Conservation (phyloP, 768 basidiomycete species). For the Boletus sp. region DNA sequence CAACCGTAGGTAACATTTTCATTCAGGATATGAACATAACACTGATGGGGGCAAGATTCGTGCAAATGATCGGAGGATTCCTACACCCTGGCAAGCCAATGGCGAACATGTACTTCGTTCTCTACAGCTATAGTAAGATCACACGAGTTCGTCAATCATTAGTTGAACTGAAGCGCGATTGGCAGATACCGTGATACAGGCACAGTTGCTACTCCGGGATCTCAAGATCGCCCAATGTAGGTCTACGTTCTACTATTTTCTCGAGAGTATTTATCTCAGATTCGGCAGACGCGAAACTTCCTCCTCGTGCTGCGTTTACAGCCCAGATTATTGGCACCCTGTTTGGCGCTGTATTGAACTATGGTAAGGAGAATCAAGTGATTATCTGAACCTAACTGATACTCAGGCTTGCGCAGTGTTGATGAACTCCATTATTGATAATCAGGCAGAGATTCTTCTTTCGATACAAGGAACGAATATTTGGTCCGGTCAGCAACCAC, state of each 20-base stretch:
- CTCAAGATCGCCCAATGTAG: conserved; percentile 43
- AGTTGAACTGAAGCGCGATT: conserved; percentile 30
- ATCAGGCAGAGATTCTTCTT: conserved; percentile 51
- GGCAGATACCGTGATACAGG: conserved; percentile 53
- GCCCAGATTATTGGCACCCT: conserved; percentile 48
- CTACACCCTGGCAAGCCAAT: conserved; percentile 39
- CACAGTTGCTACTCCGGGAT: conserved; percentile 52
- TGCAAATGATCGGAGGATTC: conserved; percentile 39
- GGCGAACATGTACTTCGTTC: conserved; percentile 43
- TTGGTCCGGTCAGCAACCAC: conserved; percentile 33
- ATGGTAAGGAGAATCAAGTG: conserved; percentile 50
- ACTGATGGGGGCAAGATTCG: conserved; percentile 21
- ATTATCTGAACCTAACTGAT: conserved; percentile 45
- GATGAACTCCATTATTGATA: conserved; percentile 57
- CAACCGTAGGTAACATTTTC: conserved; percentile 24
- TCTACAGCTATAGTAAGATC: conserved; percentile 47
- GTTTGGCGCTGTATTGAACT: conserved; percentile 36
- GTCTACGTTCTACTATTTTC: conserved; percentile 1
- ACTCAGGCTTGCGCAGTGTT: conserved; percentile 31
- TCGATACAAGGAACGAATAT: conserved; percentile 50
- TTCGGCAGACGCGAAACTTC: conserved; percentile 53
- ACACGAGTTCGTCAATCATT: conserved; percentile 33
- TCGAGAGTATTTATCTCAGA: conserved; percentile 37
- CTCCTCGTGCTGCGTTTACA: conserved; percentile 63
- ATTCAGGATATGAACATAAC: neutral